phyloP scores from a whole-genome alignment of 768 basidiomycete genomes.

The Macrocybe gigantea region DNA sequence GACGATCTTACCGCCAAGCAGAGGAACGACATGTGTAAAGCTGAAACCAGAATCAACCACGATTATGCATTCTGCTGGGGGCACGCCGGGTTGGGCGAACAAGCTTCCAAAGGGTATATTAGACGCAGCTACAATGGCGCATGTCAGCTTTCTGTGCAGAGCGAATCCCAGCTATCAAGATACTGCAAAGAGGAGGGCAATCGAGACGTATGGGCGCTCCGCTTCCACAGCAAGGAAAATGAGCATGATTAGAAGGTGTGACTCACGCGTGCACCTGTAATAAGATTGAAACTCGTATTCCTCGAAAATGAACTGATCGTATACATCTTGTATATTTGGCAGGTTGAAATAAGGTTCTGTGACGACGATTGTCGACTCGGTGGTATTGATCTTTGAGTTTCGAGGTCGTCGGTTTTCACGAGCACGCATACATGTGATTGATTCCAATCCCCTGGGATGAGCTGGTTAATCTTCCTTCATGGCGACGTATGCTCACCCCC shows the following conservation, averaged over 20 bases:
- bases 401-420: slow-evolving; percentile 3
- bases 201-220: no score
- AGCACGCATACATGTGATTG: neutral
- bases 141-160: no score
- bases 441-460: neutral
- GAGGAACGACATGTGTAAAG: slow-evolving; percentile 87
- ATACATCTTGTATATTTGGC: slow-evolving; percentile 85
- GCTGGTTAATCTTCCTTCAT: no score
- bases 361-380: slow-evolving; percentile 69
- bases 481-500: slow-evolving; percentile 35
- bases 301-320: slow-evolving; percentile 95
- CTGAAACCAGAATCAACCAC: slow-evolving; percentile 92
- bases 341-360: slow-evolving; percentile 96
- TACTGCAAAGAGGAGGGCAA: neutral
- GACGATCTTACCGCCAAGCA: slow-evolving; percentile 67
- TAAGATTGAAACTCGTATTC: slow-evolving; percentile 92
- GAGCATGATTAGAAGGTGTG: neutral
- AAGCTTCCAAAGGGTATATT: slow-evolving; percentile 69
- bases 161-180: slow-evolving; percentile 7
- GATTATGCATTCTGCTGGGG: slow-evolving; percentile 72
- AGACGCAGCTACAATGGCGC: slow-evolving; percentile 58
- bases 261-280: slow-evolving; percentile 75
- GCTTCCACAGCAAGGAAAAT: no score
- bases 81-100: slow-evolving; percentile 43
- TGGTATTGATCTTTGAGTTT: slow-evolving; percentile 58